Conservation (phyloP, 2,329 filamentous ascomycete species). For the Ophiobolus disseminans region DNA sequence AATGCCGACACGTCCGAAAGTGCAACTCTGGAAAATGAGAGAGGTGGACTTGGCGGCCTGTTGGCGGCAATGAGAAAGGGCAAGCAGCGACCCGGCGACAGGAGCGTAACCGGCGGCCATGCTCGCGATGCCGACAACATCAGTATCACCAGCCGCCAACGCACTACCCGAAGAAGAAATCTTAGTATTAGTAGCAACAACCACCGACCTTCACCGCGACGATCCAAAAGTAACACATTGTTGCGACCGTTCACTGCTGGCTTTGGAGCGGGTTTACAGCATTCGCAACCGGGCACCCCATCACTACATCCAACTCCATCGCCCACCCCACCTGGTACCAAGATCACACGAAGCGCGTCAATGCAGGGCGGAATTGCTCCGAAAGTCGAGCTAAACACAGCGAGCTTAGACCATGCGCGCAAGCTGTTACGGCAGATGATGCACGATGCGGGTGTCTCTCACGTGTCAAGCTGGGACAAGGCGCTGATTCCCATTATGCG, state of each 20-base stretch:
- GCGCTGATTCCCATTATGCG: slow-evolving; percentile 89
- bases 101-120: slow-evolving; percentile 69
- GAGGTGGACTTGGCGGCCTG: slow-evolving; percentile 73
- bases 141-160: slow-evolving; percentile 70
- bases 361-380: slow-evolving; percentile 77
- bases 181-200: slow-evolving; percentile 81
- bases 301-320: slow-evolving; percentile 34
- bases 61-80: slow-evolving; percentile 77
- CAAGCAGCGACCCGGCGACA: slow-evolving; percentile 74
- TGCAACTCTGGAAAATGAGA: slow-evolving; percentile 74
- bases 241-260: slow-evolving; percentile 57
- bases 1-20: slow-evolving; percentile 66
- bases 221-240: slow-evolving; percentile 61
- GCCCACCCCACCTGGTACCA: slow-evolving; percentile 41
- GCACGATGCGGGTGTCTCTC: slow-evolving; percentile 75
- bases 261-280: slow-evolving; percentile 33
- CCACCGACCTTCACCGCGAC: slow-evolving; percentile 75
- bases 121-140: slow-evolving; percentile 69
- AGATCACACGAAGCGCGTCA: slow-evolving; percentile 75
- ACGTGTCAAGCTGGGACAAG: slow-evolving; percentile 82
- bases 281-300: slow-evolving; percentile 29
- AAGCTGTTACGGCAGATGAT: slow-evolving; percentile 84
- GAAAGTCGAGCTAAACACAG: slow-evolving; percentile 83
- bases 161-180: slow-evolving; percentile 76
- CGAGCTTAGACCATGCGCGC: slow-evolving; percentile 86